Evolutionary conservation across 2,329 filamentous ascomycete genomes (phyloP).

Genomic region (Ambrosiella xylebori): DNA sequence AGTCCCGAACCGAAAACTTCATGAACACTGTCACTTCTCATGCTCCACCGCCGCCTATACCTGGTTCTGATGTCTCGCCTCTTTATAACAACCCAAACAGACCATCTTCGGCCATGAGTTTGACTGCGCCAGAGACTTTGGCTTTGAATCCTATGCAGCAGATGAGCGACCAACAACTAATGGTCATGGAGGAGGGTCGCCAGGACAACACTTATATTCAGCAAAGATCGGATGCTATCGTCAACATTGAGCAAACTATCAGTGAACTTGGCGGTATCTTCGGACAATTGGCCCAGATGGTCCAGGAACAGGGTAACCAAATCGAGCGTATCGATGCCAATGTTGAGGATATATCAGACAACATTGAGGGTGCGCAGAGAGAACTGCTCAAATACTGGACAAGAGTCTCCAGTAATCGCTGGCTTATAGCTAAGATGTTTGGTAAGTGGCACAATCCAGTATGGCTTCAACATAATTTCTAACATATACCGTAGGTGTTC

Average conservation of each 20-base stretch:
- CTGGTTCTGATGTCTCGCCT: conserved; percentile 51
- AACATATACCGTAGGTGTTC: conserved; percentile 40
- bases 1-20: conserved; percentile 88
- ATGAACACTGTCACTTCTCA: conserved; percentile 75
- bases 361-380: conserved; percentile 89
- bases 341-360: conserved; percentile 94
- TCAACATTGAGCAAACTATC: conserved; percentile 92
- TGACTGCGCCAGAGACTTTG: conserved; percentile 56
- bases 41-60: neutral
- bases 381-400: conserved; percentile 96
- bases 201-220: conserved; percentile 81
- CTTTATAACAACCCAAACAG: conserved; percentile 67
- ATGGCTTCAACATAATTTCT: neutral
- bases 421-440: conserved; percentile 70
- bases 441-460: conserved; percentile 13
- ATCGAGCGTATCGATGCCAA: conserved; percentile 95
- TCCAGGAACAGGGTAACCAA: conserved; percentile 93
- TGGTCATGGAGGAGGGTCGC: conserved; percentile 87
- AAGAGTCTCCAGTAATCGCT: conserved; percentile 82
- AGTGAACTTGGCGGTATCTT: conserved; percentile 80
- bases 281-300: conserved; percentile 88
- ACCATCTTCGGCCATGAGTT: conserved; percentile 63
- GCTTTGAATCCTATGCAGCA: conserved; percentile 53
- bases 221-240: conserved; percentile 85
- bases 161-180: conserved; percentile 63